Evolutionary conservation across 371 early-diverging fungal species (phyloP).

Genomic region (Rhizopus microsporus): DNA sequence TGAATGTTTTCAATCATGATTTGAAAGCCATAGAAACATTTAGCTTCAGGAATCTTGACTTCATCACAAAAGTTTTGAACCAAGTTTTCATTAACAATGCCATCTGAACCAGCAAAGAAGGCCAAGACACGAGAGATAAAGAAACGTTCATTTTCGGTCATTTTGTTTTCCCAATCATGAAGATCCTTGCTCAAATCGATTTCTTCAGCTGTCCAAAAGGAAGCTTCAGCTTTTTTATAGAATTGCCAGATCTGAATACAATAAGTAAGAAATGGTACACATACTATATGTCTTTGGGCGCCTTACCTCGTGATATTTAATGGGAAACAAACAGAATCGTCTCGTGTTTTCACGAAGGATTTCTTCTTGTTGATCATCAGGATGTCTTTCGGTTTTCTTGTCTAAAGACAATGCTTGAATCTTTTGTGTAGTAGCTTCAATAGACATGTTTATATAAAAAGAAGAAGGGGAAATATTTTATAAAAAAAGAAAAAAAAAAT

Average conservation of each 20-base stretch:
- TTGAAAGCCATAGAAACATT: conserved; percentile 99
- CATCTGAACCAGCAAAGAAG: conserved; percentile 99
- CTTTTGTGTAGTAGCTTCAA: background rate
- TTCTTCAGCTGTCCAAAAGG: conserved; percentile 99
- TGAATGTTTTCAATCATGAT: conserved; percentile 99
- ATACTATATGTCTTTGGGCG: background rate
- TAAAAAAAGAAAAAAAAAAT: too few species aligned
- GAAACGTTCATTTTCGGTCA: conserved; percentile 92
- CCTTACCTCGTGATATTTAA: conserved; percentile 23
- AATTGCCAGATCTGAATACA: conserved; percentile 89
- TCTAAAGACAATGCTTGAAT: conserved; percentile 1
- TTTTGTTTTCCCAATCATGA: conserved; percentile 91
- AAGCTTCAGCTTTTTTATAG: conserved; percentile 99
- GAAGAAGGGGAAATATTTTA: too few species aligned
- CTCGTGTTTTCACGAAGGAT: conserved; percentile 63
- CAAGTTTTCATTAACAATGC: conserved; percentile 99
- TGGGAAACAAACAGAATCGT: conserved; percentile 82
- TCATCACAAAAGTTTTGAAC: conserved; percentile 96
- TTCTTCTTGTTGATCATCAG: conserved; percentile 20
- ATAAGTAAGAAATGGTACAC: too few species aligned
- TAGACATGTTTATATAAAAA: background rate
- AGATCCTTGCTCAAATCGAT: conserved; percentile 97
- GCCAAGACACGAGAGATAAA: conserved; percentile 98
- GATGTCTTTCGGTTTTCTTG: conserved; percentile 5
- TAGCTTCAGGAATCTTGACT: conserved; percentile 98